Percentiles rank a stretch among this genome's conserved stretches.
These are phyloP conservation scores for Penicillium lagena DNA, from an alignment of 495 filamentous ascomycete genomes.

Conservation along the genomic window DNA sequence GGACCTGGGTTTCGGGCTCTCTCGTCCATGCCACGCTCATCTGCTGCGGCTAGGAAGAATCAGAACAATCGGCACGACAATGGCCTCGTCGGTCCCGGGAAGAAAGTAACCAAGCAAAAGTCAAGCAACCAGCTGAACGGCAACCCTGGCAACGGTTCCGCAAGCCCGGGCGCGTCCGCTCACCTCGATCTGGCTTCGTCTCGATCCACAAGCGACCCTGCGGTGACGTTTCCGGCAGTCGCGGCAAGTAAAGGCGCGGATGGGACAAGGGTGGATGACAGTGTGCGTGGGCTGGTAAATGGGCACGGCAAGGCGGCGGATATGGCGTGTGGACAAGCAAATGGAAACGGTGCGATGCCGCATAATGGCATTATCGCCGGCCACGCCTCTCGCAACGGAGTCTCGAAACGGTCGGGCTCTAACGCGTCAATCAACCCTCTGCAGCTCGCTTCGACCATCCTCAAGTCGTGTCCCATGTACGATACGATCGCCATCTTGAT, in stretches of 20 bases:
- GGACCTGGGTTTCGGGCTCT: slow-evolving; percentile 42
- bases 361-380: slow-evolving; percentile 28
- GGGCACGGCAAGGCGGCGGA: slow-evolving; percentile 36
- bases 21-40: slow-evolving; percentile 68
- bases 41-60: slow-evolving; percentile 54
- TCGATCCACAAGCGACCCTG: slow-evolving; percentile 36
- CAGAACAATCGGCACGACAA: slow-evolving; percentile 78
- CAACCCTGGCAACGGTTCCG: slow-evolving; percentile 43
- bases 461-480: slow-evolving; percentile 82
- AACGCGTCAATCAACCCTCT: slow-evolving; percentile 59
- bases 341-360: slow-evolving; percentile 28
- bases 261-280: slow-evolving; percentile 28
- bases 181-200: slow-evolving; percentile 39
- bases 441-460: slow-evolving; percentile 73
- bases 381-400: slow-evolving; percentile 29
- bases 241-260: slow-evolving; percentile 22
- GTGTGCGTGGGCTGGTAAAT: slow-evolving; percentile 31
- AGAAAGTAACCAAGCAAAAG: slow-evolving; percentile 67
- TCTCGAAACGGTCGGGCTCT: slow-evolving; percentile 55
- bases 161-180: slow-evolving; percentile 31
- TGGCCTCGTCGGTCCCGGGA: slow-evolving; percentile 78
- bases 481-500: slow-evolving; percentile 98
- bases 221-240: slow-evolving; percentile 30
- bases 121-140: slow-evolving; percentile 57
- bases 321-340: slow-evolving; percentile 32